These are phyloP conservation scores for Tylopilus subfusipes DNA, from an alignment of 768 basidiomycete species.

Conservation along the genomic window DNA sequence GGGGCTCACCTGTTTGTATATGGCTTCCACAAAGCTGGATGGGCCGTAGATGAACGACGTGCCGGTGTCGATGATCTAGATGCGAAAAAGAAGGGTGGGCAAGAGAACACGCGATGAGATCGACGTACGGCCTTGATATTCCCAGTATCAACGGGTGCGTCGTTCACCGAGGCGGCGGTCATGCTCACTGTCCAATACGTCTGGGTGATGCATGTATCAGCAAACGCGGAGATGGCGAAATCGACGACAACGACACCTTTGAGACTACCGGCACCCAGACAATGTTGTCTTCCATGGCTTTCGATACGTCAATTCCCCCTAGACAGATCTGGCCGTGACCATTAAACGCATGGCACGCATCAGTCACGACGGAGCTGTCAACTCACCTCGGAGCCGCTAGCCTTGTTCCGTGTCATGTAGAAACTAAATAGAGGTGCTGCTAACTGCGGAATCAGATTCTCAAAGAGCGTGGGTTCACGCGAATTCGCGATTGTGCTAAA, in stretches of 20 bases:
- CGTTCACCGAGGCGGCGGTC: slow-evolving; percentile 41
- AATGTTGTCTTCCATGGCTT: slow-evolving; percentile 24
- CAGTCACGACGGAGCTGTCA: background rate
- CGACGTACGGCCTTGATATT: slow-evolving; percentile 16
- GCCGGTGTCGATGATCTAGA: slow-evolving; percentile 64
- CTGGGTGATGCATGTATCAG: slow-evolving; percentile 27
- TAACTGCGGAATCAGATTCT: slow-evolving; percentile 51
- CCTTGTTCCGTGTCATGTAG: slow-evolving; percentile 44
- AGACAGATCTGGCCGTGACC: slow-evolving; percentile 10
- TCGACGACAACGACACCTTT: slow-evolving; percentile 25
- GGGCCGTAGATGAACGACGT: slow-evolving; percentile 65
- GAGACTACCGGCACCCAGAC: slow-evolving; percentile 37
- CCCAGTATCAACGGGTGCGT: slow-evolving; percentile 4
- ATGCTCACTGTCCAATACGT: slow-evolving; percentile 60
- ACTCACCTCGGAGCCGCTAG: slow-evolving; percentile 48
- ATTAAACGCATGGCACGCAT: background rate
- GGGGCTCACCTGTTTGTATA: slow-evolving; percentile 44
- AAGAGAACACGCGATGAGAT: background rate
- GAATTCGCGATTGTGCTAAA: slow-evolving; percentile 53
- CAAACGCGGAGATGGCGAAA: background rate
- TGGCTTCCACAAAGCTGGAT: slow-evolving; percentile 34
- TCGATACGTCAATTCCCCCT: slow-evolving; percentile 36
- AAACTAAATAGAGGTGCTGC: slow-evolving; percentile 53
- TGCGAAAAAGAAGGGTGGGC: background rate
- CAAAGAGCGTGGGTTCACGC: slow-evolving; percentile 54